phyloP scores from a whole-genome alignment of 2,329 filamentous ascomycete species.

The Leptoxyphium fumago region DNA sequence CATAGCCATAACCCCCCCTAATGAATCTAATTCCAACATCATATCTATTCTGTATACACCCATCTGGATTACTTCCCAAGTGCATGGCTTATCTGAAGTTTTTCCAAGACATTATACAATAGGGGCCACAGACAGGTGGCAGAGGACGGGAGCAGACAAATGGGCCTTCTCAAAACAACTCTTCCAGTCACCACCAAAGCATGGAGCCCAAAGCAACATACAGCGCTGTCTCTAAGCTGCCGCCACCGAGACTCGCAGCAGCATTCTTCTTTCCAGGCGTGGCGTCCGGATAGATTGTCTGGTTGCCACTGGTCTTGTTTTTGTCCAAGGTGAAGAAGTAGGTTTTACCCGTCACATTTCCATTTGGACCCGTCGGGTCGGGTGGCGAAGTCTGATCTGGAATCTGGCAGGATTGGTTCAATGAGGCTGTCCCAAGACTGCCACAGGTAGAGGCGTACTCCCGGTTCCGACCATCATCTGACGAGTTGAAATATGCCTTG shows the following conservation, averaged over 20 bases:
- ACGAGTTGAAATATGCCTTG: conserved; percentile 66
- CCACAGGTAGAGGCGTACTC: background rate
- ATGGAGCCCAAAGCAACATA: background rate
- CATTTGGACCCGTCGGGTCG: background rate
- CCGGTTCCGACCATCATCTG: background rate
- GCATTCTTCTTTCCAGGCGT: background rate
- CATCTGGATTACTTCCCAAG: too few species aligned
- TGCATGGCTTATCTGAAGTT: too few species aligned
- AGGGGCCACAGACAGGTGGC: background rate
- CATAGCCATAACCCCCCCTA: too few species aligned
- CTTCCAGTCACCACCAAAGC: background rate
- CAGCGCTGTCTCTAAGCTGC: background rate
- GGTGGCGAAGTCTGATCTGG: conserved; percentile 8
- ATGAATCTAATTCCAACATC: too few species aligned
- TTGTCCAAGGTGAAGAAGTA: background rate
- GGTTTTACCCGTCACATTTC: background rate
- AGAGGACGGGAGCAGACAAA: background rate
- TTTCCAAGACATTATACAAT: background rate
- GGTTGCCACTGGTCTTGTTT: background rate
- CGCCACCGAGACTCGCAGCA: background rate
- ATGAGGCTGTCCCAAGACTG: background rate
- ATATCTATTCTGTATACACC: too few species aligned
- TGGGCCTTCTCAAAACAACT: background rate
- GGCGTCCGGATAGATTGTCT: background rate
- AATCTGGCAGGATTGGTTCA: conserved; percentile 5